Percentiles rank a stretch among this genome's conserved stretches.
Conservation (phyloP, 179 eudicot species). For the Vitellaria paradoxa region DNA sequence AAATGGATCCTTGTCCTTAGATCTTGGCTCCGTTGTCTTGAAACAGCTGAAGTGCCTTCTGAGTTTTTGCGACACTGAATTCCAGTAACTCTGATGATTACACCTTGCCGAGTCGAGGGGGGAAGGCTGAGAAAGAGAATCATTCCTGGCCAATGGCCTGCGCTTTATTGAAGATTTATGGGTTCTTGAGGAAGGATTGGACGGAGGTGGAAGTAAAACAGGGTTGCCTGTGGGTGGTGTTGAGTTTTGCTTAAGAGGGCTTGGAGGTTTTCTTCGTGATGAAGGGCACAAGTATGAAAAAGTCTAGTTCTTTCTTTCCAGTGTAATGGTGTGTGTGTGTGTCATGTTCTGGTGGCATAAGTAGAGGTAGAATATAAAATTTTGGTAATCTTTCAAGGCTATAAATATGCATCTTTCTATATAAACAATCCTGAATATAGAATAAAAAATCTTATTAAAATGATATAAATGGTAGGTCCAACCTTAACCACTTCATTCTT, state of each 20-base stretch:
- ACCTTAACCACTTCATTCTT: no score
- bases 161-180: not conserved
- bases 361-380: not conserved
- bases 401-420: no score
- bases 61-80: not conserved
- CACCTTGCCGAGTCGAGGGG: not conserved
- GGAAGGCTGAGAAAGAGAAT: not conserved
- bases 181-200: not conserved
- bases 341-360: not conserved
- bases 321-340: no score
- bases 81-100: constrained; percentile 2
- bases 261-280: constrained; percentile 9
- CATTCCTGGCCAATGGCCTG: not conserved
- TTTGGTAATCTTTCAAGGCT: no score
- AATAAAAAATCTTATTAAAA: no score
- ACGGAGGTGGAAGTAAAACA: not conserved
- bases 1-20: not conserved
- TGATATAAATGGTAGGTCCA: no score
- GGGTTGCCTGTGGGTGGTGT: not conserved
- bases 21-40: not conserved
- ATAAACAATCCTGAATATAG: no score
- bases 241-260: not conserved
- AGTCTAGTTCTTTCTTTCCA: no score
- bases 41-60: not conserved
- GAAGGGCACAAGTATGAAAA: no score